Evolutionary conservation across 2,329 filamentous ascomycete genomes (phyloP).

Genomic region (Epichloe uncinata): DNA sequence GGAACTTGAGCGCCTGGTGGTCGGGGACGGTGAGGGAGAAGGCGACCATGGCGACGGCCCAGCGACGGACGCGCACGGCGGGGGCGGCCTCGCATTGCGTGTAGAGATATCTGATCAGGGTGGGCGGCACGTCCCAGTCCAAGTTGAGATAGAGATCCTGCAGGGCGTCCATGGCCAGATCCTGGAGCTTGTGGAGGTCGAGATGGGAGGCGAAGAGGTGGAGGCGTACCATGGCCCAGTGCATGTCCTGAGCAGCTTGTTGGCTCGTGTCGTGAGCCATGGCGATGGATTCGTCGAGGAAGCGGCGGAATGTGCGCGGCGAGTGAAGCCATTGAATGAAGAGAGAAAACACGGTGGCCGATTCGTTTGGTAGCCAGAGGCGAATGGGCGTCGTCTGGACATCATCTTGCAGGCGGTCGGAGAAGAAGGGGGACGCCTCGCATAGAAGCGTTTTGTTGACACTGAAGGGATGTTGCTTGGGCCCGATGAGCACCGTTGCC

Average conservation of each 20-base stretch:
- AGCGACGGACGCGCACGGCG: constrained; percentile 40
- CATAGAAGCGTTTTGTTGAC: constrained; percentile 33
- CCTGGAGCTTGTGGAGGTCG: constrained; percentile 36
- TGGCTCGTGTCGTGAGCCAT: constrained; percentile 16
- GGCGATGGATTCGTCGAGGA: constrained; percentile 28
- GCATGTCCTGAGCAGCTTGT: constrained; percentile 26
- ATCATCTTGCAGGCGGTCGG: constrained; percentile 27
- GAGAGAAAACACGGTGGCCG: constrained; percentile 37
- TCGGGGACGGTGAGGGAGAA: constrained; percentile 32
- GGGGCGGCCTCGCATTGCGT: constrained; percentile 35
- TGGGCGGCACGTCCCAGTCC: constrained; percentile 43
- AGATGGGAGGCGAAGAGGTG: constrained; percentile 44
- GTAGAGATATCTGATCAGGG: constrained; percentile 39
- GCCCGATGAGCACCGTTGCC: constrained; percentile 28
- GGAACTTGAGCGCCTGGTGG: constrained; percentile 14
- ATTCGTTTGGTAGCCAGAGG: constrained; percentile 32
- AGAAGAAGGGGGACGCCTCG: constrained; percentile 34
- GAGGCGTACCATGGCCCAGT: constrained; percentile 42
- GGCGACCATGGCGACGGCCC: constrained; percentile 48
- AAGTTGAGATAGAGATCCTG: constrained; percentile 45
- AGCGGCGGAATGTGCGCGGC: constrained; percentile 25
- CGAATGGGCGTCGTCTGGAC: constrained; percentile 16
- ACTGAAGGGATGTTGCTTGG: constrained; percentile 26
- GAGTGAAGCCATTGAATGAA: constrained; percentile 41
- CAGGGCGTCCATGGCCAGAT: constrained; percentile 43